A percentile compares a stretch with the other conserved stretches of the same genome.
phyloP scores from a whole-genome alignment of 768 basidiomycete species.

The Nidula microcarpa region DNA sequence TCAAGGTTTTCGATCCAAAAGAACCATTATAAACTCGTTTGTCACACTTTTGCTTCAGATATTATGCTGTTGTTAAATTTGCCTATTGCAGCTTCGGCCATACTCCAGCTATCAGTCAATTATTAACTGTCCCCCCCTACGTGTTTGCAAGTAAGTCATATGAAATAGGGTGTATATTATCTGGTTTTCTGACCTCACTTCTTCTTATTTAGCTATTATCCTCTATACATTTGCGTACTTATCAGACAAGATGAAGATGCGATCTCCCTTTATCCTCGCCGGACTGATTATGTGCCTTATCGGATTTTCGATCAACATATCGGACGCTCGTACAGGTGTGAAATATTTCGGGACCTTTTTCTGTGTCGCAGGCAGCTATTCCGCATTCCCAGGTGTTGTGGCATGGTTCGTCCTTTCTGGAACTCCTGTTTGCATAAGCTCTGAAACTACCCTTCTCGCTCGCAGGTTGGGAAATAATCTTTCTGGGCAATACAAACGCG shows the following conservation, averaged over 20 bases:
- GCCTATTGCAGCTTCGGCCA: constrained; percentile 51
- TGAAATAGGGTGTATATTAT: background rate
- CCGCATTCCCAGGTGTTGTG: constrained; percentile 55
- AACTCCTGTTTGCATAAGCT: background rate
- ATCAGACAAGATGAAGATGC: constrained; percentile 53
- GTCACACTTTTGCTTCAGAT: constrained; percentile 2
- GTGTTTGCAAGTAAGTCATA: constrained; percentile 51
- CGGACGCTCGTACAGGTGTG: constrained; percentile 41
- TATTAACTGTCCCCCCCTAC: constrained; percentile 70
- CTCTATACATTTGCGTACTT: constrained; percentile 50
- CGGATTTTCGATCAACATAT: constrained; percentile 66
- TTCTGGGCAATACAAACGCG: constrained; percentile 68
- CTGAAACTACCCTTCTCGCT: background rate
- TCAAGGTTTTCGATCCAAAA: constrained; percentile 21
- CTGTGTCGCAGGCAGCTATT: constrained; percentile 60
- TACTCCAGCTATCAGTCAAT: constrained; percentile 50
- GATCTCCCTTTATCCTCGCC: constrained; percentile 56
- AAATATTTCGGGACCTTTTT: constrained; percentile 78
- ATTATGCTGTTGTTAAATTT: background rate
- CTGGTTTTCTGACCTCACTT: background rate
- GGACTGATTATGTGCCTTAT: constrained; percentile 48
- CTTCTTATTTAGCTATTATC: constrained; percentile 38
- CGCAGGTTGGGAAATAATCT: constrained; percentile 64
- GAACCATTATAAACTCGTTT: constrained; percentile 57
- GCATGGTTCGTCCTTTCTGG: constrained; percentile 44